Percentiles rank a stretch among this genome's conserved stretches.
These are phyloP conservation scores for Saccharomycopsis hybrid DNA, from an alignment of 1,139 yeast genomes.

Conservation along the genomic window DNA sequence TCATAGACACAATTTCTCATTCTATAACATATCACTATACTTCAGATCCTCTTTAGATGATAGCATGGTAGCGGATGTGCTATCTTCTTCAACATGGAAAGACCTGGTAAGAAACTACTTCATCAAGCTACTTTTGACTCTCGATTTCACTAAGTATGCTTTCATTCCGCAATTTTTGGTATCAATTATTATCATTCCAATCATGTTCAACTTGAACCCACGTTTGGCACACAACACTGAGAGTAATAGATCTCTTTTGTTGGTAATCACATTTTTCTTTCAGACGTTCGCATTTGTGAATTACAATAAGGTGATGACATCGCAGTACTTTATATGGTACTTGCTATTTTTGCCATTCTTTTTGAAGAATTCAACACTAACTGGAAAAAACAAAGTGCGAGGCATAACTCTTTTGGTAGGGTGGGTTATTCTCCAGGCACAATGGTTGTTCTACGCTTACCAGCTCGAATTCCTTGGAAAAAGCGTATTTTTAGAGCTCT, in stretches of 20 bases:
- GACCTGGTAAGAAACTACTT: too few relatives aligned
- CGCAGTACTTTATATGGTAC: slow-evolving; percentile 22
- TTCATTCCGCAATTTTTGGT: slow-evolving; percentile 76
- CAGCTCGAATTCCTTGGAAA: slow-evolving; percentile 57
- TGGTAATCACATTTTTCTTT: slow-evolving; percentile 22
- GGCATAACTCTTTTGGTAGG: neutral
- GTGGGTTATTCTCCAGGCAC: slow-evolving; percentile 70
- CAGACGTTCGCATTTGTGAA: slow-evolving; percentile 22
- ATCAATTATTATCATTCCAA: slow-evolving; percentile 55
- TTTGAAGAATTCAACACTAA: neutral
- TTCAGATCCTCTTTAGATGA: slow-evolving; percentile 41
- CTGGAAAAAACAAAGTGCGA: neutral
- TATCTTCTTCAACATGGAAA: neutral
- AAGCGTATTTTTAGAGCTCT: slow-evolving; percentile 55
- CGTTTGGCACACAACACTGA: too few relatives aligned
- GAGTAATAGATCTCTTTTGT: slow-evolving; percentile 44
- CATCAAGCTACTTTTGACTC: slow-evolving; percentile 23
- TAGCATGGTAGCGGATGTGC: neutral
- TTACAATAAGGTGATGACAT: slow-evolving; percentile 21
- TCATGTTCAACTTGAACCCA: slow-evolving; percentile 71
- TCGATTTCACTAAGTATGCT: slow-evolving; percentile 42
- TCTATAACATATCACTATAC: slow-evolving; percentile 75
- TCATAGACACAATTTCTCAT: slow-evolving; percentile 91
- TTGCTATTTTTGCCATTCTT: slow-evolving; percentile 17
- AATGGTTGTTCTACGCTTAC: slow-evolving; percentile 79